phyloP scores from a whole-genome alignment of 2,329 filamentous ascomycete species.

The Colletotrichum tanaceti region DNA sequence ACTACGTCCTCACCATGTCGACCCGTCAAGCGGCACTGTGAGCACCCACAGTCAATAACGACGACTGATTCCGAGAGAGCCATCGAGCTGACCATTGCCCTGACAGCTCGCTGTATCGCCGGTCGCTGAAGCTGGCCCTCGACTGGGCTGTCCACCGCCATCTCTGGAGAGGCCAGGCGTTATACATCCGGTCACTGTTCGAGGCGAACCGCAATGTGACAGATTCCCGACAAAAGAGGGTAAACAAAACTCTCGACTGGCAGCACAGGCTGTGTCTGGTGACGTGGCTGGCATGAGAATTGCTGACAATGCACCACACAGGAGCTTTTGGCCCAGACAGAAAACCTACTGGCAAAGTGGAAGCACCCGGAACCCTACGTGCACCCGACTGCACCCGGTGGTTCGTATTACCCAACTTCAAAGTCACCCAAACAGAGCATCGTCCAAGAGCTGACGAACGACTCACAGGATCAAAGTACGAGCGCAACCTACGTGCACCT shows the following conservation, averaged over 20 bases:
- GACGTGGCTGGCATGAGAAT: accelerated
- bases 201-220: constrained; percentile 89
- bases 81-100: neutral
- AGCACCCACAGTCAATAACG: constrained; percentile 45
- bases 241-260: constrained; percentile 55
- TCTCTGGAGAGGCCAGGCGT: constrained; percentile 93
- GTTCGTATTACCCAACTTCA: constrained; percentile 60
- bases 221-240: constrained; percentile 87
- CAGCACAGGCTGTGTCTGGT: too few species aligned
- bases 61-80: neutral
- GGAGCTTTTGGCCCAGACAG: constrained; percentile 87
- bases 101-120: constrained; percentile 83
- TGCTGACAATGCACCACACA: constrained; percentile 54
- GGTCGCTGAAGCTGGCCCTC: constrained; percentile 90
- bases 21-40: constrained; percentile 64
- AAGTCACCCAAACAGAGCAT: neutral
- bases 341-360: constrained; percentile 89
- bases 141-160: constrained; percentile 96
- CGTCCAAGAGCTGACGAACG: neutral
- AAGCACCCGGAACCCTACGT: constrained; percentile 97
- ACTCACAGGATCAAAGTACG: constrained; percentile 86
- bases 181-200: constrained; percentile 95
- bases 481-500: constrained; percentile 87
- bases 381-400: constrained; percentile 91
- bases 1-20: constrained; percentile 51